phyloP scores from a whole-genome alignment of 2,329 filamentous ascomycete species.

The Botryotinia convoluta region DNA sequence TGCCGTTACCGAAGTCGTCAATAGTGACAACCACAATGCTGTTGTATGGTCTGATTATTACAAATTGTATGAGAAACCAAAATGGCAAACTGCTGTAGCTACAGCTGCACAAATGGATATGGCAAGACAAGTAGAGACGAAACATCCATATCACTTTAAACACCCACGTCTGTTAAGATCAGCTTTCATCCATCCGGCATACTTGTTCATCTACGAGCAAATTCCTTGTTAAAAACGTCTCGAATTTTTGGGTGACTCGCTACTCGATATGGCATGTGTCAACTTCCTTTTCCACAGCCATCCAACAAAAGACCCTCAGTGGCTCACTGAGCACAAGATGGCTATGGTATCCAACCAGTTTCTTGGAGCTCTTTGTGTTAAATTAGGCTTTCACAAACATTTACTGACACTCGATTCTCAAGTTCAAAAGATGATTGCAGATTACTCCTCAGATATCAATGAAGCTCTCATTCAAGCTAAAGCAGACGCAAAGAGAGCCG shows the following conservation, averaged over 20 bases:
- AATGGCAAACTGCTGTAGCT: slow-evolving; percentile 62
- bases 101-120: slow-evolving; percentile 69
- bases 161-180: slow-evolving; percentile 75
- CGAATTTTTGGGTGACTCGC: slow-evolving; percentile 86
- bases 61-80: slow-evolving; percentile 62
- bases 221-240: slow-evolving; percentile 87
- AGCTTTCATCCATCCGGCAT: slow-evolving; percentile 86
- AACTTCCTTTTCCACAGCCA: slow-evolving; percentile 76
- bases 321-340: slow-evolving; percentile 98
- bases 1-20: slow-evolving; percentile 68
- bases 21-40: slow-evolving; percentile 67
- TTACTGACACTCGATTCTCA: slow-evolving; percentile 54
- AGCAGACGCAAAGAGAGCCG: slow-evolving; percentile 38
- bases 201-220: slow-evolving; percentile 69
- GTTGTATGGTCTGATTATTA: slow-evolving; percentile 71
- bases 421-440: slow-evolving; percentile 47
- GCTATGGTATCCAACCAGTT: slow-evolving; percentile 99
- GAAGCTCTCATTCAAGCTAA: slow-evolving; percentile 47
- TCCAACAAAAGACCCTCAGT: slow-evolving; percentile 82
- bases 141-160: slow-evolving; percentile 64
- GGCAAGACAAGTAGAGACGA: slow-evolving; percentile 58
- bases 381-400: slow-evolving; percentile 73
- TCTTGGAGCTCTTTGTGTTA: slow-evolving; percentile 75
- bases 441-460: slow-evolving; percentile 58
- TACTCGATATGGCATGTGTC: slow-evolving; percentile 83